phyloP scores from a whole-genome alignment of 192 early-diverging fungal species.

The Chytriomyces sp. region DNA sequence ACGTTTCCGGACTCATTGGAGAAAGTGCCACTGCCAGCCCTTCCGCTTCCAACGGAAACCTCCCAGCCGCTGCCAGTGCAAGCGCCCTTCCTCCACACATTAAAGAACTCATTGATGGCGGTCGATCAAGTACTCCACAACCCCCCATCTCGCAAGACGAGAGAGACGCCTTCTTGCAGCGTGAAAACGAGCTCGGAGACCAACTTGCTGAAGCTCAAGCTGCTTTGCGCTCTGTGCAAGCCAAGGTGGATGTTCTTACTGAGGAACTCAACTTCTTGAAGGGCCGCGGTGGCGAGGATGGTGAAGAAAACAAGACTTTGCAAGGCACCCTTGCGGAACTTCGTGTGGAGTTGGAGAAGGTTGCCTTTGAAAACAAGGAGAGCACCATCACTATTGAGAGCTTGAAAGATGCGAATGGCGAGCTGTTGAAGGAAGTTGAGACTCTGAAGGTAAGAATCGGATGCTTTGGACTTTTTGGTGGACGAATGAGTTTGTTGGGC shows the following conservation, averaged over 20 bases:
- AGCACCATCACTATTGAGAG: slow-evolving; percentile 85
- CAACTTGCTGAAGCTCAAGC: slow-evolving; percentile 90
- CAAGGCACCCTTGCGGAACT: slow-evolving; percentile 74
- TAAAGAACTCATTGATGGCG: slow-evolving; percentile 50
- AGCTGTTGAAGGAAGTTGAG: slow-evolving; percentile 76
- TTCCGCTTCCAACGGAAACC: slow-evolving; percentile 3
- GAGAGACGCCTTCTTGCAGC: slow-evolving; percentile 89
- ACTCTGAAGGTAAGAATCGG: slow-evolving; percentile 65
- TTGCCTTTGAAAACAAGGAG: slow-evolving; percentile 88
- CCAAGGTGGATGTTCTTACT: slow-evolving; percentile 63
- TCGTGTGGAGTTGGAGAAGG: slow-evolving; percentile 85
- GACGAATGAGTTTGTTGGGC: slow-evolving; percentile 10
- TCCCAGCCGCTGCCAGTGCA: slow-evolving; percentile 46
- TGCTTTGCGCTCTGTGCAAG: slow-evolving; percentile 70
- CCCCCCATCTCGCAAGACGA: slow-evolving; percentile 83
- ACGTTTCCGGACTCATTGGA: slow-evolving; percentile 11
- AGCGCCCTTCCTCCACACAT: slow-evolving; percentile 30
- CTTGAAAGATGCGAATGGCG: slow-evolving; percentile 83
- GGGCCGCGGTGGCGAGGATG: slow-evolving; percentile 54
- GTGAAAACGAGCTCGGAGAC: slow-evolving; percentile 96
- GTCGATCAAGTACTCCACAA: slow-evolving; percentile 78
- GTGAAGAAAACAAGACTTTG: slow-evolving; percentile 76
- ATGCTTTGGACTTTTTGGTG: slow-evolving; percentile 1
- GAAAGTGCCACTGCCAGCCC: slow-evolving; percentile 12
- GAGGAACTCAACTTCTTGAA: slow-evolving; percentile 78